Evolutionary conservation across 2,329 filamentous ascomycete species (phyloP), one percentile per base, ranked within the genome.

Genomic region (Pseudogymnoascus sp.): DNA sequence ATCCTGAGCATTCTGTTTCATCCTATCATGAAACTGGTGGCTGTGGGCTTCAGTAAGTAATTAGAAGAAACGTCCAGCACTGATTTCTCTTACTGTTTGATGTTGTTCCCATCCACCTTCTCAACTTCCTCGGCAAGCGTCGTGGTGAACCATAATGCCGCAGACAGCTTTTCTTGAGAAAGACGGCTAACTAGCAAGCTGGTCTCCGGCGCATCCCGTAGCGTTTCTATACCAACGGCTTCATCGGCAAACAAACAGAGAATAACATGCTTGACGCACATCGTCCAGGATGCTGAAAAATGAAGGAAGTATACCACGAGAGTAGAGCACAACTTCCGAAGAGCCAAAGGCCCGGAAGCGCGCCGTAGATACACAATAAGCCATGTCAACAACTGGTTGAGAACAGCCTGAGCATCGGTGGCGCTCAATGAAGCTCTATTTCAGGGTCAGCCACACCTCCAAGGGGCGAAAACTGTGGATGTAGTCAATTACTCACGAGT

Each of bases 281-380:
- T 76, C n/a, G 79, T 77, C 88, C 90, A 93, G 5, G 82, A 77
- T 10, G 80, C 76, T 10, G 88, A 83, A 65, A 89, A 89, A 63
- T 87, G 87, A 33, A 90, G 79, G 69, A 90, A 92, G 70, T 88
- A 91, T 19, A 88, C 88, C 14, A 88, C 87, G 6, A 93, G 76
- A 6, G 89, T 88, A n/a, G 88, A 88, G 66, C 88, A 89, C 23
- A 93, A 79, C 74, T 94, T 94, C 67, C 85, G 84, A 19, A 84
- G 78, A 6, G 91, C 88, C 61, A 91, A 78, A 3, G 80, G 76
- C 2, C 82, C 81, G 4, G 80, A 80, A 1, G 78, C 78, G 59
- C 80, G 77, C 10, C 74, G 72, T 10, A 86, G 72, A 8, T 83
- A 81, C 31, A 76, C 74, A 23, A 87, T 75, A 43, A 89, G 79